Evolutionary conservation across 345 rosid species (phyloP), one percentile per base, ranked within the genome.

Genomic region (Hibiscus tridactylites): DNA sequence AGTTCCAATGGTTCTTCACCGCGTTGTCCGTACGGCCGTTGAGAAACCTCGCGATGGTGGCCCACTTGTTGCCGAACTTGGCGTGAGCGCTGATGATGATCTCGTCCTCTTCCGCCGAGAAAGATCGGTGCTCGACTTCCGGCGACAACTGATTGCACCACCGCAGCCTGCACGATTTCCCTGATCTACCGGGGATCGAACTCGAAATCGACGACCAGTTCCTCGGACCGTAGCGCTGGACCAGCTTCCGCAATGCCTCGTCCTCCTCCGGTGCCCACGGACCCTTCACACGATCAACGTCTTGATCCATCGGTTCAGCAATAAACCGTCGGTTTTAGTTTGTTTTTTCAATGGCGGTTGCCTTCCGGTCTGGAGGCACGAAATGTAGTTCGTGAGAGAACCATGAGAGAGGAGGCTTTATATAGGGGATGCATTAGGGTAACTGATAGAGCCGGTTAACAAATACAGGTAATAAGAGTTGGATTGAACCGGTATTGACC

Each of bases 71-170:
- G 12, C 91, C 91, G 70, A 73, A 75, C 71, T 73, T 74, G 46
- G 85, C 85, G 69, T 87, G 91, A 21, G 88, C 90, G 42, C 61
- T 42, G 42, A 79, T 2, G 67, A 87, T 87, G 71, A 80, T 78
- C 13, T 69, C 83, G 68, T 87, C 90, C 56, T 89, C 94, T 21
- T 89, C 85, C 3, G 82, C 33, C 3, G 83, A 73, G 76, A 87
- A 89, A 0, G 89, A n/a, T 44, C 84, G 75, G 76, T 80, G 91
- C 77, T 82, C 87, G 0, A 89, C 86, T 73, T 71, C 79, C 2
- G 90, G 91, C 0, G 90, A 83, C 6, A 89, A 81, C 88, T 87
- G 94, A 72, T 88, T 86, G 75, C 84, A 85, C 93, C 93, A 88
- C 33, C 89, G 82, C 28, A 86, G 78, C 76, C 93, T 70, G 70